Base-by-base conservation (phyloP, 805 yeast genomes). In the Teunomyces pallodes region DNA sequence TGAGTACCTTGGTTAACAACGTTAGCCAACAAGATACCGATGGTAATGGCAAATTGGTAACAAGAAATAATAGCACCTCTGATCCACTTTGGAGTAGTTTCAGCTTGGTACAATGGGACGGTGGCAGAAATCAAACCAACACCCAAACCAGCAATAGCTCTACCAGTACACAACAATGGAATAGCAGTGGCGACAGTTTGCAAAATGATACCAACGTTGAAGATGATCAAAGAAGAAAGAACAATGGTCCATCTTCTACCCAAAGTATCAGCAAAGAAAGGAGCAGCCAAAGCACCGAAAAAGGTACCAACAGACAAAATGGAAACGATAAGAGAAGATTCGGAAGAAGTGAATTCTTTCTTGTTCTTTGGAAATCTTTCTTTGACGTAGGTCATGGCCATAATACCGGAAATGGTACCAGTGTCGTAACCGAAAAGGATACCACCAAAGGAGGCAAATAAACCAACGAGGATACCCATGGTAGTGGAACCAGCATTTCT, bases 401-500 rank as follows among this genome's bases (percentile, higher is more conserved):
- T 54, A 40, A 72, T 68, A 57, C 76, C 76, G 14, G 70, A 62
- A 46, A 71, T 71, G 51, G 74, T 69, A 51, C 75, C 75, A 30
- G 75, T 69, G 54, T 71, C 76, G 59, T 68, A 71, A 36, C 76
- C 76, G 55, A 57, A 71, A 49, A 70, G 68, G 45, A 70, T 54
- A 58, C 75, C 75, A 52, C 74, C 76, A 47, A 68, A 61, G 48
- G 75, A 73, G 40, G 74, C 75, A 51, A 69, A 70, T 32, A 61
- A 57, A 52, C 75, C 74, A 26, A 70, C 72, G 43, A 66, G 54
- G 59, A 69, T 67, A 42, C 72, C 72, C 73, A 70, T 70, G 38
- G 65, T 42, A 54, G 74, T 62, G 46, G 74, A 69, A 13, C 75
- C 82, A 45, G 76, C 75, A 46, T 66, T 69, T 60, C 74, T 76